Conservation (phyloP, 257 asterid species). For the Plectranthus barbatus region DNA sequence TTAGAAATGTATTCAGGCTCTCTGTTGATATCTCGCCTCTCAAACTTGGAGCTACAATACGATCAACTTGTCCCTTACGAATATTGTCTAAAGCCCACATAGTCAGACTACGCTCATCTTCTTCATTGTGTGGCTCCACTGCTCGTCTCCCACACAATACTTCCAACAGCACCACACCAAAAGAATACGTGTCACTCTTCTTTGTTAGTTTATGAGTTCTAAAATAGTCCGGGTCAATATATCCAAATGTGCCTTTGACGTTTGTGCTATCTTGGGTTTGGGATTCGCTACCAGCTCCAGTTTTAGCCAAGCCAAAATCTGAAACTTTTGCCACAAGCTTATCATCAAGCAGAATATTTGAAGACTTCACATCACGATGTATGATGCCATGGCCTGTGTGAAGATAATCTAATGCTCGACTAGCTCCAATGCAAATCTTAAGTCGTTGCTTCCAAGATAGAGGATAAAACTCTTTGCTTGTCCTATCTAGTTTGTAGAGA, state of each 20-base stretch:
- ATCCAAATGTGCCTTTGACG: conserved; percentile 63
- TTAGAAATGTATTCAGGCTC: conserved; percentile 44
- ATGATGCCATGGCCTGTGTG: conserved; percentile 38
- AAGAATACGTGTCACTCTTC: conserved; percentile 52
- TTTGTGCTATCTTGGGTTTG: conserved; percentile 38
- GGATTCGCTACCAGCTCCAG: conserved; percentile 24
- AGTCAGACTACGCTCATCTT: conserved; percentile 37
- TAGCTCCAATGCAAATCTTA: conserved; percentile 55
- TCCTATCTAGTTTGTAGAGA: conserved; percentile 35
- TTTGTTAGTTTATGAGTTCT: conserved; percentile 41
- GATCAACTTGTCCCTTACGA: conserved; percentile 34
- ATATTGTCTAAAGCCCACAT: conserved; percentile 52
- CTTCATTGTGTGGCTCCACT: conserved; percentile 33
- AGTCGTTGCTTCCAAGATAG: conserved; percentile 55
- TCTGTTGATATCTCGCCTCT: conserved; percentile 32
- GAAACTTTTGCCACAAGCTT: conserved; percentile 53
- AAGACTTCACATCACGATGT: conserved; percentile 58
- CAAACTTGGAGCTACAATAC: conserved; percentile 36
- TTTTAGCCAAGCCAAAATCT: conserved; percentile 63
- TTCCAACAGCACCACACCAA: conserved; percentile 62
- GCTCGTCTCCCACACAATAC: conserved; percentile 61
- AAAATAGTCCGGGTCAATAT: conserved; percentile 54
- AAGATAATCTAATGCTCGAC: conserved; percentile 52
- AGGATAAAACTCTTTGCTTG: conserved; percentile 3
- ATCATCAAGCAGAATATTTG: conserved; percentile 51